Base-by-base conservation (phyloP, 768 basidiomycete genomes). In the Mycena polygramma region DNA sequence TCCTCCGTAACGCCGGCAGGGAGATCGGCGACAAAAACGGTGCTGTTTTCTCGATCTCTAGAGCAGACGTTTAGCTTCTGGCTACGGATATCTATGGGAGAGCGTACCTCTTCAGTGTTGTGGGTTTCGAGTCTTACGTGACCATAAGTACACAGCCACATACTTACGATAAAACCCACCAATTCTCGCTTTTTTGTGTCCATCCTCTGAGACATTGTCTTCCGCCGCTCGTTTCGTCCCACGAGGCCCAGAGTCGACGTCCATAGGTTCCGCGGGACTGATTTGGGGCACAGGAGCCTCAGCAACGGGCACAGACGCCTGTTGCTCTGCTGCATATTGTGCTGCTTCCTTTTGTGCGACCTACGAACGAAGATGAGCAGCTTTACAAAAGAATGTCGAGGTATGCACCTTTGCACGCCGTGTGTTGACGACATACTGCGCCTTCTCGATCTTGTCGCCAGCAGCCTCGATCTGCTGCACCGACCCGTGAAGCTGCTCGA, bases 31-130 rank as follows among this genome's bases (percentile, higher is more conserved):
- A 98, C 92, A 68, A 99, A 94, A 6, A 99, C 92, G 0, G 96
- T 97, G 36, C 91, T 90, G 74, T 98, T 94, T 82, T 99, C 98
- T 54, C 98, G 95, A 81, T 99, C 98, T 73, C 97, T 97, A 68
- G 65, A 52, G 17, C 17, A 45, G 26, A 58, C 63, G n/a, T 14
- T 55, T 49, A 24, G 36, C 20, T 45, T 53, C 39, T n/a, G 20
- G 24, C 37, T 17, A n/a, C 20, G 51, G 7, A 71, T 58, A 63
- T 48, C 19, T 24, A 59, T 17, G 37, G 26, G 71, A 54, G 72
- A 67, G n/a, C 45, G 35, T 41, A 92, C 93, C 93, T 84, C 80
- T 93, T 94, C 36, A 92, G 78, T 10, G 86, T 81, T 1, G 78
- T 79, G 14, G 83, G 78, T 63, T 85, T 86, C 66, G 82, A 75